phyloP scores from a whole-genome alignment of 305 asterid genomes.

The Fraxinus velutina region DNA sequence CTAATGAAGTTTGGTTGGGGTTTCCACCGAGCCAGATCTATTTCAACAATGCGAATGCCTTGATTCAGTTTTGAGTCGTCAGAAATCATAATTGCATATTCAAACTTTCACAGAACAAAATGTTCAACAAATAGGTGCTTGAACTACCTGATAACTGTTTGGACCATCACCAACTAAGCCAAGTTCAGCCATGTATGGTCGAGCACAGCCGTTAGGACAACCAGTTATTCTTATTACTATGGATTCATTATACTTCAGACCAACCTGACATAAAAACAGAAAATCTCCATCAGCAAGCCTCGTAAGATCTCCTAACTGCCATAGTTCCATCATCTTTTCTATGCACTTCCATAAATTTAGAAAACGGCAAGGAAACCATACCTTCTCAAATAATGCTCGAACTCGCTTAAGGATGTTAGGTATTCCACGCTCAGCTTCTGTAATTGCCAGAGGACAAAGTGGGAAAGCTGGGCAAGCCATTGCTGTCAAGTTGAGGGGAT shows the following conservation, averaged over 20 bases:
- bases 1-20: conserved; percentile 74
- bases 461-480: conserved; percentile 99
- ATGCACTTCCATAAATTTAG: neutral
- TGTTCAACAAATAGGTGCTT: neutral
- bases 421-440: conserved; percentile 98
- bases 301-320: neutral
- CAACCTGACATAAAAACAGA: conserved; percentile 56
- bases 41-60: neutral
- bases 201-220: conserved; percentile 97
- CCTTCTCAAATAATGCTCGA: conserved; percentile 80
- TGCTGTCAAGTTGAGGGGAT: conserved; percentile 85
- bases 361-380: conserved; percentile 22
- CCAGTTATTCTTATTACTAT: conserved; percentile 87
- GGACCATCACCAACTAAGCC: conserved; percentile 97
- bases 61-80: neutral
- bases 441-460: conserved; percentile 82
- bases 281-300: conserved; percentile 12
- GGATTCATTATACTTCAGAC: conserved; percentile 79
- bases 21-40: conserved; percentile 97
- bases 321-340: neutral
- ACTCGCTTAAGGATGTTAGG: conserved; percentile 86
- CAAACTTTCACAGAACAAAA: neutral
- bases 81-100: neutral
- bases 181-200: conserved; percentile 99
- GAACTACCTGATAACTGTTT: conserved; percentile 80